Base-by-base conservation (phyloP, 345 rosid species). In the Heritiera fomes region DNA sequence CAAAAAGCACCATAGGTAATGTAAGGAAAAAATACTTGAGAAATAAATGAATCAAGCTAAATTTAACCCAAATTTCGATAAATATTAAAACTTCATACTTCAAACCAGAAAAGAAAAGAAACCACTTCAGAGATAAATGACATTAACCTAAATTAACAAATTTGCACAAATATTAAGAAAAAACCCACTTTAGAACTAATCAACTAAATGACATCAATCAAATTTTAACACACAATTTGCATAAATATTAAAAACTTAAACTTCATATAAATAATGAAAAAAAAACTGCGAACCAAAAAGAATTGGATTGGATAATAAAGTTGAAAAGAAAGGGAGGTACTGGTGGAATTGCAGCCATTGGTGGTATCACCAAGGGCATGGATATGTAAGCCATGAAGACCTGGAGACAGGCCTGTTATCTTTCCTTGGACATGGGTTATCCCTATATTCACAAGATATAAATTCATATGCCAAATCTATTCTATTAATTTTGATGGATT, bases 321-420 rank as follows among this genome's bases (percentile, higher is more conserved):
- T 23, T 23, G 28, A 23, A 23, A 23, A 23, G 11, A 32, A 47
- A 49, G 14, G 34, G 30, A 9, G 68, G 46, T 65, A 90, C 98
- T 98, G 69, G 99, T 95, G 76, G 99, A 93, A 84, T 71, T 95
- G 92, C 99, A 95, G 81, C 97, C 97, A 81, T 94, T 94, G 79
- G 98, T 90, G 72, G 97, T 93, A 80, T 94, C 98, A 8, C 97
- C 98, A 70, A 90, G 91, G 79, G 95, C 91, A 82, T 94, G 98
- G 79, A 94, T 89, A 85, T 94, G 97, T 86, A 93, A 93, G 30
- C 97, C 97, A 69, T 93, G 98, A 79, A 83, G 91, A 69, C 98
- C 98, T 71, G 97, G 98, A 11, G 87, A 80, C 28, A 95, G 86
- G 8, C 99, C 98, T 20, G 88, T 58, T 71, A 95, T 91, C 84